Base-by-base conservation (phyloP, 179 eudicot species). In the Nepenthes alata region DNA sequence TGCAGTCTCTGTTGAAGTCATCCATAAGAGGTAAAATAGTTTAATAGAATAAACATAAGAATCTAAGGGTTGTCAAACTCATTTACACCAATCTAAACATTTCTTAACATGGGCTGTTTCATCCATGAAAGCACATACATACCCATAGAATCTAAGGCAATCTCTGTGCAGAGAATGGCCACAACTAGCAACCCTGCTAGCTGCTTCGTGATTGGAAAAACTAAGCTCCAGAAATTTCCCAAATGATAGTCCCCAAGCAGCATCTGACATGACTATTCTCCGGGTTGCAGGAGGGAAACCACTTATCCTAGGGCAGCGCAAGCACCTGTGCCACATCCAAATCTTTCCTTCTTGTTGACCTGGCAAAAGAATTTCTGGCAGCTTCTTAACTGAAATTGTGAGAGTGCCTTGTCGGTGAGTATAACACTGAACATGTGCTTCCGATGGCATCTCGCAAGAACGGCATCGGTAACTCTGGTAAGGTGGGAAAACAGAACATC, bases 261-360 rank as follows among this genome's bases (percentile, higher is more conserved):
- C 99, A 78, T 94, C 97, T 59, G 99, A 94, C 99, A 94, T 94
- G 58, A 90, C 78, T 48, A 93, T 72, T 75, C 99, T 90, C 69
- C 85, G 76, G 65, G 99, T 94, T 62, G 99, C 96, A 0, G 97
- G 99, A 48, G 99, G 99, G 65, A 81, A 83, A 56, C 99, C 91
- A 53, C 73, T 80, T 38, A 64, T 70, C 66, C 99, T 76, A 55
- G 99, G 99, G 72, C 99, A 94, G 70, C 80, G 81, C 70, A 94
- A 67, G 83, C 99, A 94, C 69, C 99, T 85, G 57, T 90, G 99
- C 99, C 99, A 94, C 99, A 94, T 94, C 99, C 99, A 94, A 74
- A 94, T 87, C 81, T 87, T 94, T 59, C 99, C 97, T 57, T 94
- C 99, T 64, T 65, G 74, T 70, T 87, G 94, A 64, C 99, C 99